These are phyloP conservation scores for Jamesozyma lodderae DNA, from an alignment of 805 yeast genomes.

Conservation along the genomic window DNA sequence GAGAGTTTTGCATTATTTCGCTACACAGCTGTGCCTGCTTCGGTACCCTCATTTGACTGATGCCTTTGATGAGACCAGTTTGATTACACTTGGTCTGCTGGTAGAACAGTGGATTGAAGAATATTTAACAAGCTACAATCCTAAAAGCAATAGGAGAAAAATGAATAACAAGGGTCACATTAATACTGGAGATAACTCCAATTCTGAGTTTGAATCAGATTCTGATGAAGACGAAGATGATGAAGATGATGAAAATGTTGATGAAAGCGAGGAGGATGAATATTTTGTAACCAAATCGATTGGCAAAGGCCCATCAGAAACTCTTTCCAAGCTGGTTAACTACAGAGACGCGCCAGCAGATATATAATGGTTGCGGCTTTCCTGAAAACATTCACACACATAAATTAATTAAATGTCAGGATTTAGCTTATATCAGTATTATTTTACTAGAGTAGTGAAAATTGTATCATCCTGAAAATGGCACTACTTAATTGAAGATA, in stretches of 20 bases:
- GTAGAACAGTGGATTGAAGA: conserved; percentile 34
- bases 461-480: too few species aligned
- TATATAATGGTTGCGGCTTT: conserved; percentile 8
- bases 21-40: conserved; percentile 24
- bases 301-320: conserved; percentile 15
- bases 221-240: conserved; percentile 2
- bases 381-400: too few species aligned
- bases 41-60: conserved; percentile 23
- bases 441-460: too few species aligned
- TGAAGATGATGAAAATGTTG: conserved; percentile 1
- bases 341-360: conserved; percentile 23
- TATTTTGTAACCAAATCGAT: not conserved
- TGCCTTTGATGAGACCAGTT: conserved; percentile 31
- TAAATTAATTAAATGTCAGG: too few species aligned
- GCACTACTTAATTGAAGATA: too few species aligned
- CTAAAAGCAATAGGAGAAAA: conserved; percentile 1
- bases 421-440: too few species aligned
- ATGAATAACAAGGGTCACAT: not conserved
- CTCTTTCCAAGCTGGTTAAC: conserved; percentile 18
- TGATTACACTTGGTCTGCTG: conserved; percentile 31
- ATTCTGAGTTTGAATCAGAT: not conserved
- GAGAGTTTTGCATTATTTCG: conserved; percentile 31
- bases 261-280: conserved; percentile 3
- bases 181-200: not conserved
- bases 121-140: conserved; percentile 12